Evolutionary conservation across 2,329 filamentous ascomycete species (phyloP).

Genomic region (Aspergillus tubingensis): DNA sequence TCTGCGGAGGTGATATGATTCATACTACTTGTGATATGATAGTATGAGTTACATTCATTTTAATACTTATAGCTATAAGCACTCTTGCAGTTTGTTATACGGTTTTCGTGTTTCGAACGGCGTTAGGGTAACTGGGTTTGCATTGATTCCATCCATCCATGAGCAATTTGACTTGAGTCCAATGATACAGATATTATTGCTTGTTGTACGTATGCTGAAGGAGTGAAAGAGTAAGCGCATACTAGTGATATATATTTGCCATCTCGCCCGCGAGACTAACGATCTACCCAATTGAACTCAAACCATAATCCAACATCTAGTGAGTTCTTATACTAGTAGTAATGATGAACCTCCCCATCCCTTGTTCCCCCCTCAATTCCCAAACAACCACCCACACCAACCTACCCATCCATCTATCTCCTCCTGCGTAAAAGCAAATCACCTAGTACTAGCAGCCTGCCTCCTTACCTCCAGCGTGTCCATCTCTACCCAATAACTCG

Average conservation of each 20-base stretch:
- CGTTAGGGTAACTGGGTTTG: background rate
- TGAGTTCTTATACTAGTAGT: too few species aligned
- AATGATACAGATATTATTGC: background rate
- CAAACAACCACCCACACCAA: too few species aligned
- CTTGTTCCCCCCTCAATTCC: too few species aligned
- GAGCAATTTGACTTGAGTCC: background rate
- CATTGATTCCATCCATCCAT: background rate
- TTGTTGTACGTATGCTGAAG: background rate
- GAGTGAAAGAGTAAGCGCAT: background rate
- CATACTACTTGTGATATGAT: too few species aligned
- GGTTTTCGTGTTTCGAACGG: background rate
- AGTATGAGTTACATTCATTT: background rate
- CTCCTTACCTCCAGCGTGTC: background rate
- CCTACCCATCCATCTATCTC: too few species aligned
- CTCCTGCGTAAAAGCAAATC: too few species aligned
- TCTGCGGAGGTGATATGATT: constrained; percentile 58
- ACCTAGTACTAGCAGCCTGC: too few species aligned
- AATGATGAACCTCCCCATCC: too few species aligned
- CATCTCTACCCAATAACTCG: too few species aligned
- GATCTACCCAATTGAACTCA: too few species aligned
- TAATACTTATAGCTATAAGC: background rate
- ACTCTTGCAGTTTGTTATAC: background rate
- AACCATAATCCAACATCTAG: too few species aligned
- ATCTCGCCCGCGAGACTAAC: background rate
- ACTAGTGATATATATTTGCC: too few species aligned